Conservation (phyloP, 352 stramenopile genomes). For the Phytophthora boehmeriae region DNA sequence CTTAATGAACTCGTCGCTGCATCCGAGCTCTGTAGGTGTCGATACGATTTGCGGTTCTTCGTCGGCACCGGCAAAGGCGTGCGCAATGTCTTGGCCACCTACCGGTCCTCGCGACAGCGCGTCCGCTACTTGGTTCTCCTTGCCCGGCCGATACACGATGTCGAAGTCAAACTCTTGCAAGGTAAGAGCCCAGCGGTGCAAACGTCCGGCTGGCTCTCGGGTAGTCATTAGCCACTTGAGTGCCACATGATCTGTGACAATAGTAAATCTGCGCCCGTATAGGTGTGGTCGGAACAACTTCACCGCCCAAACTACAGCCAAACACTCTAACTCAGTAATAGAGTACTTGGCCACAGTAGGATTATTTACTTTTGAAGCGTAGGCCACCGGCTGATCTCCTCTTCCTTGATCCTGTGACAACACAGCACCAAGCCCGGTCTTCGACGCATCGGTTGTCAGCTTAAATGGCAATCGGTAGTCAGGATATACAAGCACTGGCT, state of each 20-base stretch:
- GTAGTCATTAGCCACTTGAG: not conserved
- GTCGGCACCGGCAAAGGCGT: too few relatives aligned
- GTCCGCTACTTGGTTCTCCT: too few relatives aligned
- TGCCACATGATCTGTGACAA: not conserved
- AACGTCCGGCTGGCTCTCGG: not conserved
- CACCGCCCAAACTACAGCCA: too few relatives aligned
- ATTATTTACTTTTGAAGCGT: conserved; percentile 23
- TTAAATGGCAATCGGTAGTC: conserved; percentile 11
- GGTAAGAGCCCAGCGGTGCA: conserved; percentile 3
- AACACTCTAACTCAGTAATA: conserved; percentile 34
- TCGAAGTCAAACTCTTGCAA: conserved; percentile 12
- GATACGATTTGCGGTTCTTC: too few relatives aligned
- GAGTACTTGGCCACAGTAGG: conserved; percentile 21
- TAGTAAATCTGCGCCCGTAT: not conserved
- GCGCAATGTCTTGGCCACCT: too few relatives aligned
- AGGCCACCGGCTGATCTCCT: conserved; percentile 17
- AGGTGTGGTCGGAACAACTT: too few relatives aligned
- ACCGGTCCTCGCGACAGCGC: not conserved
- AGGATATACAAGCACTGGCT: not conserved
- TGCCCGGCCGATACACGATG: not conserved
- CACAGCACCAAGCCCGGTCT: conserved; percentile 19
- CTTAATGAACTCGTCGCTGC: too few relatives aligned
- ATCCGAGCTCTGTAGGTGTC: too few relatives aligned
- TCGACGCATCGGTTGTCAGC: too few relatives aligned
- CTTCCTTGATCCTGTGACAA: too few relatives aligned